Evolutionary conservation across 2,329 filamentous ascomycete species (phyloP).

Genomic region (Scolecobasidium constrictum): DNA sequence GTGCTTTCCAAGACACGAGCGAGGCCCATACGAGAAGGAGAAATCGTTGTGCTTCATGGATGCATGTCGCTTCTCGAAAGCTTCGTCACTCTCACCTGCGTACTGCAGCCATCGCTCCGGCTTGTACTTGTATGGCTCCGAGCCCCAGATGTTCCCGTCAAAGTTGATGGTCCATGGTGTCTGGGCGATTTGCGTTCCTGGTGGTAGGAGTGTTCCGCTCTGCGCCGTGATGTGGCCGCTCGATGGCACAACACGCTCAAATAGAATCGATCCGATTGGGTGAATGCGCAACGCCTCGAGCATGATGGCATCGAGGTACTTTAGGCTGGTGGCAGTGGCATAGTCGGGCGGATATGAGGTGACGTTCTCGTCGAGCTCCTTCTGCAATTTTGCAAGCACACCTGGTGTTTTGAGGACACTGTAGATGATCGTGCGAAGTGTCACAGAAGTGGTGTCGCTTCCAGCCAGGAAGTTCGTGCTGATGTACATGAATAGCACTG

Average conservation of each 20-base stretch:
- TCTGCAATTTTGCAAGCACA: constrained; percentile 2
- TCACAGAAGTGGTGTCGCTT: constrained; percentile 4
- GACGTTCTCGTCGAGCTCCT: constrained; percentile 3
- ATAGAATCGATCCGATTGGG: constrained; percentile 40
- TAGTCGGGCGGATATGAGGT: constrained; percentile 12
- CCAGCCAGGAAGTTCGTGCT: constrained; percentile 1
- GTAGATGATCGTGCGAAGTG: constrained; percentile 5
- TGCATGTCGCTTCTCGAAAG: constrained; percentile 1
- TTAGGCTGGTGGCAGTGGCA: no score
- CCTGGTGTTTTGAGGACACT: constrained; percentile 5
- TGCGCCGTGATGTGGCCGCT: constrained; percentile 19
- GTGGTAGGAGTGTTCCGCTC: neutral
- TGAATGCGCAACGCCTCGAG: constrained; percentile 41
- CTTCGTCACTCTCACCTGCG: neutral
- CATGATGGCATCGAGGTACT: constrained; percentile 40
- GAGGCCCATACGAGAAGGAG: constrained; percentile 38
- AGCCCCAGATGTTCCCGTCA: constrained; percentile 19
- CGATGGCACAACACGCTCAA: constrained; percentile 33
- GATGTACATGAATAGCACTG: neutral
- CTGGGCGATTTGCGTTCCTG: constrained; percentile 17
- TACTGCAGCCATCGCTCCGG: constrained; percentile 24
- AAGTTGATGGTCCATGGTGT: constrained; percentile 21
- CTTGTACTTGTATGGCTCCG: constrained; percentile 18
- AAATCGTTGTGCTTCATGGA: constrained; percentile 7
- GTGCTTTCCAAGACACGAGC: constrained; percentile 38